Base-by-base conservation (phyloP, 108 stramenopile species). In the Asterionellopsis glacialis region DNA sequence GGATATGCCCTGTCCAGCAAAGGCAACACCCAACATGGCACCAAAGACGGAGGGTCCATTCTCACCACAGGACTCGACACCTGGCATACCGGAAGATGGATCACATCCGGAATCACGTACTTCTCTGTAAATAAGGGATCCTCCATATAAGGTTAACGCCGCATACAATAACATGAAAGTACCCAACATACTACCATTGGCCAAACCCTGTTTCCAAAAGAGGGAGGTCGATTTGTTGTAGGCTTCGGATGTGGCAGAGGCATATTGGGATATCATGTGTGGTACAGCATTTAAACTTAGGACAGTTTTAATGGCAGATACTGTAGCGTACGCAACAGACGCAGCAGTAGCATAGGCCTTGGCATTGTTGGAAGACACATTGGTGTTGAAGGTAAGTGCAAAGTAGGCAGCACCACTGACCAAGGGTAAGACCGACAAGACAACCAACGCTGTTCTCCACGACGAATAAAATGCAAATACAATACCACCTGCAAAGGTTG, bases 121-220 rank as follows among this genome's bases (percentile, higher is more conserved):
- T 10, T 70, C 77, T 11, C 26, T 51, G 43, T 79, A 75, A 27
- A 79, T 57, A 24, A 79, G 43, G 18, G 59, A 77, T 33, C 59
- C 39, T 24, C 80, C 80, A 60, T 66, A 81, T 0, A 81, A 48
- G 11, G 76, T 75, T 12, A 81, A 40, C 2, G 75, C 59, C 7
- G 41, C 39, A 44, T 75, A 81, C 50, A 71, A 48, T 14, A 67
- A 45, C 21, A 77, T 62, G 58, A 81, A 75, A 27, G 56, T 53
- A 4, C 74, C 80, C 47, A 81, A 16, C 72, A 81, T 66, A n/a
- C 40, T 26, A 9, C 76, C 80, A 55, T 77, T 77, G 21, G 58
- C 65, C 11, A 75, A 25, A 9, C 80, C 80, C 11, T 63, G 21
- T 38, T 55, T 61, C 48, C 56, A 28, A 6, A 67, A 26, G 10